Conservation (phyloP, 2,329 filamentous ascomycete genomes). For the Calonectria pseudoreteaudii region DNA sequence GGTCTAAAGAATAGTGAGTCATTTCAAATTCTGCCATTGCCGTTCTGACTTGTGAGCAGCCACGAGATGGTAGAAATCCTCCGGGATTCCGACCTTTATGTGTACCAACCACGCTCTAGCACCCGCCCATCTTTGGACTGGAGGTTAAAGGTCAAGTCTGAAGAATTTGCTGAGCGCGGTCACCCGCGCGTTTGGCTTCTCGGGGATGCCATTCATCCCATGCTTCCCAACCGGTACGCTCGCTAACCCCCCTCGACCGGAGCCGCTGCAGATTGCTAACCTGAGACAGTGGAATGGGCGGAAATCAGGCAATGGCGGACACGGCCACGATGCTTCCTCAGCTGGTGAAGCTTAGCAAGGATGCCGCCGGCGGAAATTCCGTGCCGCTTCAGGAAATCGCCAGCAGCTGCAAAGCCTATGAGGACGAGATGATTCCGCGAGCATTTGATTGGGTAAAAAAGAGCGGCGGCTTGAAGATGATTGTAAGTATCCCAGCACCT, state of each 20-base stretch:
- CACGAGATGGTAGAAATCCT: neutral
- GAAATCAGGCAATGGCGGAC: neutral
- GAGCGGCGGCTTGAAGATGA: neutral
- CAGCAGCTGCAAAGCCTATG: neutral
- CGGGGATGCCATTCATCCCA: neutral
- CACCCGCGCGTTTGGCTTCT: neutral
- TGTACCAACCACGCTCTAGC: neutral
- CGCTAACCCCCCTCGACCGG: too few species aligned
- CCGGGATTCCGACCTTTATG: neutral
- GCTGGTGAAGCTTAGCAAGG: neutral
- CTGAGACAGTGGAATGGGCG: neutral
- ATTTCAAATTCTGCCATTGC: neutral
- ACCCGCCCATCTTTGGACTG: neutral
- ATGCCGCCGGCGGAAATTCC: neutral
- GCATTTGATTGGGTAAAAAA: neutral
- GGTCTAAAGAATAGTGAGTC: neutral
- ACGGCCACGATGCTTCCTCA: neutral
- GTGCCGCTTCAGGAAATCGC: neutral
- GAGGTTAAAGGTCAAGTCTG: neutral
- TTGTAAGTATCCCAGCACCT: neutral
- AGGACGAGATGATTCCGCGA: neutral
- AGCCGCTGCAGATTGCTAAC: neutral
- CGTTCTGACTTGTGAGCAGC: neutral
- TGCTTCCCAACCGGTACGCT: neutral
- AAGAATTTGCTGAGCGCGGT: neutral